Conservation (phyloP, 2,329 filamentous ascomycete genomes). For the Lecanicillium sp. region DNA sequence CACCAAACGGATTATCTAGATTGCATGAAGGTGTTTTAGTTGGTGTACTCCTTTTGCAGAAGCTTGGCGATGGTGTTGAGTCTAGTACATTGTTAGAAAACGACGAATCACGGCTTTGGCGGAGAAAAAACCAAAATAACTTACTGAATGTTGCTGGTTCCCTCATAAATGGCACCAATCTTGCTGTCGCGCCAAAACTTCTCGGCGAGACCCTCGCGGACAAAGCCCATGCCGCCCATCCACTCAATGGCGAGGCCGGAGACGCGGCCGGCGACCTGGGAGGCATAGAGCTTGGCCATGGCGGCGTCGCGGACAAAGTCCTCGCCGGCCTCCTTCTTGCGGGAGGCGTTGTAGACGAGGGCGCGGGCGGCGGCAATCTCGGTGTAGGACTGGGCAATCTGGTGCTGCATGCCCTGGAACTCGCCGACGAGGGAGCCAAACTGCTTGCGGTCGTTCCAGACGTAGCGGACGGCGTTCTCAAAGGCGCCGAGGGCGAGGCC, state of each 20-base stretch:
- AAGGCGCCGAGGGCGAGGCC: conserved; percentile 89
- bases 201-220: conserved; percentile 90
- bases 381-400: conserved; percentile 90
- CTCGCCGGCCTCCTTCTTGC: conserved; percentile 96
- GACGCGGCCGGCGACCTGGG: conserved; percentile 84
- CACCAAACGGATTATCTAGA: too few relatives aligned
- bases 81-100: too few relatives aligned
- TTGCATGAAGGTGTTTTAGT: conserved; percentile 14
- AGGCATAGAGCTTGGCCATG: conserved; percentile 95
- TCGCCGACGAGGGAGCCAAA: conserved; percentile 90
- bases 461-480: conserved; percentile 87
- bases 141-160: conserved; percentile 62
- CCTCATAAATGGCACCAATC: conserved; percentile 97
- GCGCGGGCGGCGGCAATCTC: conserved; percentile 89
- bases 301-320: conserved; percentile 93
- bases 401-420: conserved; percentile 99
- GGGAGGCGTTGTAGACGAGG: conserved; percentile 89
- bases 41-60: conserved; percentile 54
- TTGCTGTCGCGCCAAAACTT: conserved; percentile 98
- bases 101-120: conserved; percentile 22
- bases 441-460: conserved; percentile 97
- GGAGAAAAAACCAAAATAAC: background rate
- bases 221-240: conserved; percentile 99
- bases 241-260: conserved; percentile 86
- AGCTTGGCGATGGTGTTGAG: conserved; percentile 58